phyloP scores from a whole-genome alignment of 169 alveolate genomes.

The Plasmodium berghei region DNA sequence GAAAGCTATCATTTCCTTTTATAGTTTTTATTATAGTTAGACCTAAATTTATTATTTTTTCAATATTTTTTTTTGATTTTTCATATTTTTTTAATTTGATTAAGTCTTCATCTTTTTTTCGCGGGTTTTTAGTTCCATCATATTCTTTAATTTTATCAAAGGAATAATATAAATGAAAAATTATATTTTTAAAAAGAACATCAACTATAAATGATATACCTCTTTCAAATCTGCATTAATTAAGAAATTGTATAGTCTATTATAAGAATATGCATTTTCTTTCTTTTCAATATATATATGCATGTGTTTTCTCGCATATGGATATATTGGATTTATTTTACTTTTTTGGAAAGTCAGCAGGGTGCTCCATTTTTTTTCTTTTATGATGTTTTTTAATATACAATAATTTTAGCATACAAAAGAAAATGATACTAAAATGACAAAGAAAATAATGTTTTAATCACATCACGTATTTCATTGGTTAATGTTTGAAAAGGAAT shows the following conservation, averaged over 20 bases:
- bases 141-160: conserved; percentile 58
- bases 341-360: not conserved
- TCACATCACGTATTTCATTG: too few relatives aligned
- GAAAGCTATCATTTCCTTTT: conserved; percentile 25
- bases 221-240: conserved; percentile 26
- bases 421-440: too few relatives aligned
- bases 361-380: not conserved
- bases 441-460: too few relatives aligned
- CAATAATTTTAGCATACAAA: not conserved
- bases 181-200: conserved; percentile 12
- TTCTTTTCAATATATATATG: not conserved
- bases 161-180: conserved; percentile 47
- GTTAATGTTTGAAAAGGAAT: too few relatives aligned
- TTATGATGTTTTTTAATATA: not conserved
- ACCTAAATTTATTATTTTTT: conserved; percentile 40
- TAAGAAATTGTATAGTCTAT: not conserved
- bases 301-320: not conserved
- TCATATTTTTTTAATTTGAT: conserved; percentile 6
- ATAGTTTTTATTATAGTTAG: conserved; percentile 27
- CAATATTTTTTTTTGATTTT: conserved; percentile 60
- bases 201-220: conserved; percentile 23
- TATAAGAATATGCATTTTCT: not conserved
- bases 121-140: not conserved
- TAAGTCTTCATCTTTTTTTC: not conserved
- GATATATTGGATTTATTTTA: not conserved